Conservation (phyloP, 257 asterid species). For the Lithospermum erythrorhizon region DNA sequence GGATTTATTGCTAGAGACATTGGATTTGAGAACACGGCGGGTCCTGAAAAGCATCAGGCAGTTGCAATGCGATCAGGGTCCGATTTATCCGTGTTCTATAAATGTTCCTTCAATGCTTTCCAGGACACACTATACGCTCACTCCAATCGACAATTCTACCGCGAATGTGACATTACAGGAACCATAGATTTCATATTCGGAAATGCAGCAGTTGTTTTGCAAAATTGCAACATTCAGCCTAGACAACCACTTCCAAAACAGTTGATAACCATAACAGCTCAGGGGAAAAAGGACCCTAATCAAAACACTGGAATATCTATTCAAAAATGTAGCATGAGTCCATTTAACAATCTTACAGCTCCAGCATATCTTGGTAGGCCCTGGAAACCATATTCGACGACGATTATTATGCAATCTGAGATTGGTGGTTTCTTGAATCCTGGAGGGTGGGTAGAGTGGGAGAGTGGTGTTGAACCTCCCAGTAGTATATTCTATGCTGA, state of each 20-base stretch:
- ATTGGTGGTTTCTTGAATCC: constrained; percentile 49
- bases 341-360: constrained; percentile 21
- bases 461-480: constrained; percentile 28
- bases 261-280: constrained; percentile 68
- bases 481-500: constrained; percentile 53
- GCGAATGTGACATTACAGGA: constrained; percentile 60
- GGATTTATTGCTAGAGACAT: constrained; percentile 62
- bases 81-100: constrained; percentile 40
- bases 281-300: constrained; percentile 59
- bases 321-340: constrained; percentile 37
- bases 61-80: constrained; percentile 65
- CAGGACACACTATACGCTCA: constrained; percentile 82
- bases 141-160: constrained; percentile 72
- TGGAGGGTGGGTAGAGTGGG: constrained; percentile 63
- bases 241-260: constrained; percentile 61
- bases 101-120: constrained; percentile 46
- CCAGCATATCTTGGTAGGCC: constrained; percentile 63
- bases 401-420: constrained; percentile 38
- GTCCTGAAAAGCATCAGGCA: constrained; percentile 60
- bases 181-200: constrained; percentile 83
- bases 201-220: constrained; percentile 53
- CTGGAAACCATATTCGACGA: constrained; percentile 51
- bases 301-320: constrained; percentile 54
- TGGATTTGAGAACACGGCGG: constrained; percentile 56
- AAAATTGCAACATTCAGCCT: constrained; percentile 57